phyloP scores from a whole-genome alignment of 306 rosid species.

The Prunus mume region DNA sequence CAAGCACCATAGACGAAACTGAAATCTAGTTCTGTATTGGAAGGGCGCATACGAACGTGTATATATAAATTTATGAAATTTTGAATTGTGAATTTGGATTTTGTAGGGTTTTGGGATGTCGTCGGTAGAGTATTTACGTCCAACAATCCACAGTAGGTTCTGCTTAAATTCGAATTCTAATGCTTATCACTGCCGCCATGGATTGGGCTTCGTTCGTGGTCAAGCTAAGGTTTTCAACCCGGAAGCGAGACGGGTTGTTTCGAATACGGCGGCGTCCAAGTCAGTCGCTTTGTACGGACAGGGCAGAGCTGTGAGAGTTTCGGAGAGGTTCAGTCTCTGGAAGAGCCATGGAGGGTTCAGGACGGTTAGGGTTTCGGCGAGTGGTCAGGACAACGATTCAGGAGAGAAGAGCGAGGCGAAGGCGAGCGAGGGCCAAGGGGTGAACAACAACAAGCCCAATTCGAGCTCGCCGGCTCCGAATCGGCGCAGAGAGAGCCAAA shows the following conservation, averaged over 20 bases:
- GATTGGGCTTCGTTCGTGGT: conserved; percentile 37
- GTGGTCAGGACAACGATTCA: conserved; percentile 71
- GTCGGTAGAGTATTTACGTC: conserved; percentile 57
- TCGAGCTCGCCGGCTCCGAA: conserved; percentile 51
- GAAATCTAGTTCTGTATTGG: not conserved
- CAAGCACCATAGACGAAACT: conserved; percentile 17
- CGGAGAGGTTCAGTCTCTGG: conserved; percentile 53
- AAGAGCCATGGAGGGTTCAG: conserved; percentile 31
- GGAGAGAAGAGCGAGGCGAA: conserved; percentile 68
- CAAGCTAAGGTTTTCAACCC: conserved; percentile 41
- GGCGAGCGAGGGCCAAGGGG: conserved; percentile 57
- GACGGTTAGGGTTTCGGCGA: conserved; percentile 39
- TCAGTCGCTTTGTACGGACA: conserved; percentile 28
- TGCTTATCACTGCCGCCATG: conserved; percentile 37
- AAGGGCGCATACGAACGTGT: not conserved
- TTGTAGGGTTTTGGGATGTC: conserved; percentile 46
- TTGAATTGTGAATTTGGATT: not conserved
- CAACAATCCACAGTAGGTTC: conserved; percentile 42
- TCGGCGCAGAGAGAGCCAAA: conserved; percentile 66
- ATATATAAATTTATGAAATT: conserved; percentile 17
- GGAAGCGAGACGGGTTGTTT: conserved; percentile 35
- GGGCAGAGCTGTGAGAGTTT: conserved; percentile 22
- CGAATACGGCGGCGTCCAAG: conserved; percentile 36
- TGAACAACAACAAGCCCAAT: conserved; percentile 46
- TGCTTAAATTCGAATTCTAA: conserved; percentile 44